These are phyloP conservation scores for Tolypocladium tropicale DNA, from an alignment of 2,329 filamentous ascomycete species.

Conservation along the genomic window DNA sequence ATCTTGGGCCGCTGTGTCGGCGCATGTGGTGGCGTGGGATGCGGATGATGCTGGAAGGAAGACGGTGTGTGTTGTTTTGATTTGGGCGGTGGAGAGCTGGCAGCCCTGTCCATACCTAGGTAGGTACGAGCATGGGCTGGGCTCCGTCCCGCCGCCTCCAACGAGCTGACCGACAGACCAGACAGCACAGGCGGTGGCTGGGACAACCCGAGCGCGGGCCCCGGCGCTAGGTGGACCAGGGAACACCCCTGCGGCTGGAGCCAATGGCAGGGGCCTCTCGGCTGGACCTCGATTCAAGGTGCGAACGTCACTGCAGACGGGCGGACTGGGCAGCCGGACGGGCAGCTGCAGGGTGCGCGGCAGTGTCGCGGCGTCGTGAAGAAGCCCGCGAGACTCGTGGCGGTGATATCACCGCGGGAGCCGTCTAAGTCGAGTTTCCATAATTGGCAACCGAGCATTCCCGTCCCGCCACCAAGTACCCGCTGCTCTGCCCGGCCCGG, in stretches of 20 bases:
- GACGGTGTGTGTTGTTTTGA: slow-evolving; percentile 1
- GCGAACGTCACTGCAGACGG: not conserved
- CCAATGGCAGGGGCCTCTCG: not conserved
- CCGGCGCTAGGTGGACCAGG: not conserved
- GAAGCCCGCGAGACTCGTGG: not conserved
- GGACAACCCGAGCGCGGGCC: not conserved
- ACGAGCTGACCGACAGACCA: no score
- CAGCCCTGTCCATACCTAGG: not conserved
- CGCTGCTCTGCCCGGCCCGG: not conserved
- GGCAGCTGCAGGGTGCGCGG: not conserved
- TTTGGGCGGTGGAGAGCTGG: not conserved
- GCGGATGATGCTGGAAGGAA: not conserved
- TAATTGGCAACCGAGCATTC: not conserved
- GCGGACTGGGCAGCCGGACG: not conserved
- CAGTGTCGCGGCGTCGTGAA: not conserved
- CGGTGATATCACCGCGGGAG: not conserved
- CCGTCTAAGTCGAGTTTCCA: not conserved
- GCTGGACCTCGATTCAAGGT: not conserved
- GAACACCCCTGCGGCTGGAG: not conserved
- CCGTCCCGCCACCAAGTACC: not conserved
- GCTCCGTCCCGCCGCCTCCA: no score
- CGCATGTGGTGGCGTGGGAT: slow-evolving; percentile 8
- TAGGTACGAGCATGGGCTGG: no score
- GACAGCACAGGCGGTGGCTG: not conserved
- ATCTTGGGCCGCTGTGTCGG: slow-evolving; percentile 25